These are phyloP conservation scores for Fragaria ananassa DNA, from an alignment of 306 rosid genomes.

Conservation along the genomic window DNA sequence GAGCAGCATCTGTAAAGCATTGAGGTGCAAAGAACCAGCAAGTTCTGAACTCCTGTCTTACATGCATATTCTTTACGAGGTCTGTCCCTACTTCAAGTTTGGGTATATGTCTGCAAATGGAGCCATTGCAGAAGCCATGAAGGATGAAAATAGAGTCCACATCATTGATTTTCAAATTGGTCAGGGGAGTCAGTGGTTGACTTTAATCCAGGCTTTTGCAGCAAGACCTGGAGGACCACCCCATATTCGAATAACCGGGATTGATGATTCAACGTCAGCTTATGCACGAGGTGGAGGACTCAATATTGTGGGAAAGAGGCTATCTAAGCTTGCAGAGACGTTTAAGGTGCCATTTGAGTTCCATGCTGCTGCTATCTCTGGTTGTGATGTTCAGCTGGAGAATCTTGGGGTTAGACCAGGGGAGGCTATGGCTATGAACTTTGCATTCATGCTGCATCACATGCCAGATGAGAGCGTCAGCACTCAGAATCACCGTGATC, in stretches of 20 bases:
- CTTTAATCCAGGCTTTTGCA: constrained; percentile 93
- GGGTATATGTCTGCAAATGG: constrained; percentile 99
- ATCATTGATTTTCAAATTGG: constrained; percentile 89
- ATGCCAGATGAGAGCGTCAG: constrained; percentile 96
- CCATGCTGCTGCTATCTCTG: constrained; percentile 67
- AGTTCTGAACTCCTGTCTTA: constrained; percentile 73
- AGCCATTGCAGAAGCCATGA: constrained; percentile 99
- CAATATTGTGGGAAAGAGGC: constrained; percentile 65
- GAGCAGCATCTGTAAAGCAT: constrained; percentile 67
- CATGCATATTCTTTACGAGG: constrained; percentile 87
- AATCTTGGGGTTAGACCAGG: constrained; percentile 57
- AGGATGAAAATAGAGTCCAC: constrained; percentile 73
- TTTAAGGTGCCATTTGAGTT: constrained; percentile 85
- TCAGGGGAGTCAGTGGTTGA: constrained; percentile 95
- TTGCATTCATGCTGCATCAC: constrained; percentile 90
- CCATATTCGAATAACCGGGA: constrained; percentile 87
- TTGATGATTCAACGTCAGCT: constrained; percentile 76
- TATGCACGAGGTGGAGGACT: constrained; percentile 93
- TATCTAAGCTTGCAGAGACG: constrained; percentile 63
- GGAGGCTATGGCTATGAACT: constrained; percentile 85
- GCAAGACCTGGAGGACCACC: constrained; percentile 99
- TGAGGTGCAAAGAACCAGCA: constrained; percentile 82
- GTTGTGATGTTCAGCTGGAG: constrained; percentile 60
- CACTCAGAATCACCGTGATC: constrained; percentile 76
- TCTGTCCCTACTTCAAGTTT: constrained; percentile 91